A percentile compares a stretch with the other conserved stretches of the same genome.
Conservation (phyloP, 2,329 filamentous ascomycete species). For the Pseudogymnoascus sp. region DNA sequence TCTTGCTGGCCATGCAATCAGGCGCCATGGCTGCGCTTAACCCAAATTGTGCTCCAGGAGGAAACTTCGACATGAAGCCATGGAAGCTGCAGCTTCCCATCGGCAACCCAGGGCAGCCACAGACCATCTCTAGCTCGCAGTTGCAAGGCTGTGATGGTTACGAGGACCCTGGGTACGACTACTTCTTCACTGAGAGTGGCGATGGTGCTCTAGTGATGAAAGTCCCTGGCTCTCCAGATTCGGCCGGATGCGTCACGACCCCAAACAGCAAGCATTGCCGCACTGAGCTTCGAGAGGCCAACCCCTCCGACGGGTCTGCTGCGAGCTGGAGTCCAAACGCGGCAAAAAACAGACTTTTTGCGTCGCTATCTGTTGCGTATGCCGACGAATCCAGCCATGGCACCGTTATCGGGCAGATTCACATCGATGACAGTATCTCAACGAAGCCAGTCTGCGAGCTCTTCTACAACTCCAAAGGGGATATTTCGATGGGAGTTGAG, state of each 20-base stretch:
- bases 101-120: conserved; percentile 25
- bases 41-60: conserved; percentile 22
- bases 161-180: conserved; percentile 21
- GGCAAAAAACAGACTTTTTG: conserved; percentile 30
- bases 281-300: conserved; percentile 35
- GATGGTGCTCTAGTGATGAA: conserved; percentile 34
- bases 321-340: conserved; percentile 29
- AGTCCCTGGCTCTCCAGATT: conserved; percentile 31
- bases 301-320: conserved; percentile 17
- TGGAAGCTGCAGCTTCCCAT: conserved; percentile 36
- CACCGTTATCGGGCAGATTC: conserved; percentile 35
- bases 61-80: conserved; percentile 29
- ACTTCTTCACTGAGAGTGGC: conserved; percentile 31
- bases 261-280: conserved; percentile 36
- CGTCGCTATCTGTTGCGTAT: conserved; percentile 24
- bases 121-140: conserved; percentile 25
- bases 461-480: conserved; percentile 31
- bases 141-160: conserved; percentile 34
- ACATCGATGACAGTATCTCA: conserved; percentile 32
- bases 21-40: conserved; percentile 10
- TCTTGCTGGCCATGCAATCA: neutral
- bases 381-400: conserved; percentile 31
- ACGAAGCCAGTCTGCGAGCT: conserved; percentile 36
- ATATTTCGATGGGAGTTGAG: conserved; percentile 34
- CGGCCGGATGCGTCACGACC: conserved; percentile 33